Conservation (phyloP, 176 grass and related monocot genomes). For the Triticum dicoccoides region DNA sequence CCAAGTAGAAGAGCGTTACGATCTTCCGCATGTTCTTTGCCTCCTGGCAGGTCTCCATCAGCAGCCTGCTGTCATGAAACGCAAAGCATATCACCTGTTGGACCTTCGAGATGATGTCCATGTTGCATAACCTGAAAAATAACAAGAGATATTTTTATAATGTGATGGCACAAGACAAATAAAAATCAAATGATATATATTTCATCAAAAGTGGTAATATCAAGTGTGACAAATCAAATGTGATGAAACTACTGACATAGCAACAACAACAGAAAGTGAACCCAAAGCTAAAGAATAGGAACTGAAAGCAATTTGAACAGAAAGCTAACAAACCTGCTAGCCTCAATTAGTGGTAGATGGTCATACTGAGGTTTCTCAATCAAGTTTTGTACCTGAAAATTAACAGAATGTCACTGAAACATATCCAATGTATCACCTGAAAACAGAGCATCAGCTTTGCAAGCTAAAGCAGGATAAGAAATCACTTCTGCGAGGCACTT, state of each 20-base stretch:
- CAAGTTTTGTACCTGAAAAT: slow-evolving; percentile 79
- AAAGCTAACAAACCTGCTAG: slow-evolving; percentile 75
- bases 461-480: not conserved
- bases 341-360: slow-evolving; percentile 91
- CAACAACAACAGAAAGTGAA: not conserved
- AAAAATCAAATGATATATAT: not conserved
- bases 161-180: not conserved
- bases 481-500: not conserved
- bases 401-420: not conserved
- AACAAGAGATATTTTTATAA: not conserved
- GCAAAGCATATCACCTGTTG: slow-evolving; percentile 97
- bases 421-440: not conserved
- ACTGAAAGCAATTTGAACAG: not conserved
- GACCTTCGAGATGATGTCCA: slow-evolving; percentile 96
- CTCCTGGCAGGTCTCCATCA: slow-evolving; percentile 98
- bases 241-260: not conserved
- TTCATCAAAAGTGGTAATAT: not conserved
- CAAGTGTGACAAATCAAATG: not conserved
- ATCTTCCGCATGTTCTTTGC: slow-evolving; percentile 96
- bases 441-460: not conserved
- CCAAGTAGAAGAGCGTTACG: slow-evolving; percentile 97
- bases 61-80: slow-evolving; percentile 92
- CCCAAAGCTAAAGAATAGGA: not conserved
- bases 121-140: slow-evolving; percentile 94
- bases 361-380: slow-evolving; percentile 98